Percentiles rank a stretch among this genome's conserved stretches.
These are phyloP conservation scores for Nigrospora sphaerica DNA, from an alignment of 2,329 filamentous ascomycete species.

Conservation along the genomic window DNA sequence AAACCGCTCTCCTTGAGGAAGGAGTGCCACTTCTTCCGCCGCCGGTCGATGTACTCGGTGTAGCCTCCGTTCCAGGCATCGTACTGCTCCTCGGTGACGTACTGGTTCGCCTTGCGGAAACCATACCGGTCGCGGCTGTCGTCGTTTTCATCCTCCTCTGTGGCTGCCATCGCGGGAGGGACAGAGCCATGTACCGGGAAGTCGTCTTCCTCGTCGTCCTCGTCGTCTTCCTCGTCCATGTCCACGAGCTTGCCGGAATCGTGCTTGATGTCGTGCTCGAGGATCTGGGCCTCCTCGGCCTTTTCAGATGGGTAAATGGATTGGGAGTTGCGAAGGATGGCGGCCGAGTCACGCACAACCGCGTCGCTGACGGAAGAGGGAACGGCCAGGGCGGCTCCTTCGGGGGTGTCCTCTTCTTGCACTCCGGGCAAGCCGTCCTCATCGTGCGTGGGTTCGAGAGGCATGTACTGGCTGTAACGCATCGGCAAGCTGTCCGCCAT, in stretches of 20 bases:
- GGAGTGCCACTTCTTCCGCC: slow-evolving; percentile 74
- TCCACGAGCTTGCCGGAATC: slow-evolving; percentile 45
- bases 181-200: slow-evolving; percentile 26
- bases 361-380: slow-evolving; percentile 1
- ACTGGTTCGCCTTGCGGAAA: slow-evolving; percentile 81
- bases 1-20: slow-evolving; percentile 72
- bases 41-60: slow-evolving; percentile 63
- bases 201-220: slow-evolving; percentile 44
- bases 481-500: slow-evolving; percentile 26
- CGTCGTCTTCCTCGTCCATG: slow-evolving; percentile 1
- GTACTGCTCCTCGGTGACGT: slow-evolving; percentile 70
- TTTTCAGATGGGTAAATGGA: slow-evolving; percentile 25
- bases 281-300: slow-evolving; percentile 16
- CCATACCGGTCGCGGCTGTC: slow-evolving; percentile 72
- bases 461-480: too few species aligned
- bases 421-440: background rate
- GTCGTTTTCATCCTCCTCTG: slow-evolving; percentile 39
- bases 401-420: background rate
- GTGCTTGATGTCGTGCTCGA: slow-evolving; percentile 25
- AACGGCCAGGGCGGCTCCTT: background rate
- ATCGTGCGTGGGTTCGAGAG: background rate
- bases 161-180: slow-evolving; percentile 18
- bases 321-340: slow-evolving; percentile 27
- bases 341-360: slow-evolving; percentile 27
- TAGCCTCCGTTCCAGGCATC: slow-evolving; percentile 76